Conservation (phyloP, 148 eudicot genomes). For the Spergularia bocconei region DNA sequence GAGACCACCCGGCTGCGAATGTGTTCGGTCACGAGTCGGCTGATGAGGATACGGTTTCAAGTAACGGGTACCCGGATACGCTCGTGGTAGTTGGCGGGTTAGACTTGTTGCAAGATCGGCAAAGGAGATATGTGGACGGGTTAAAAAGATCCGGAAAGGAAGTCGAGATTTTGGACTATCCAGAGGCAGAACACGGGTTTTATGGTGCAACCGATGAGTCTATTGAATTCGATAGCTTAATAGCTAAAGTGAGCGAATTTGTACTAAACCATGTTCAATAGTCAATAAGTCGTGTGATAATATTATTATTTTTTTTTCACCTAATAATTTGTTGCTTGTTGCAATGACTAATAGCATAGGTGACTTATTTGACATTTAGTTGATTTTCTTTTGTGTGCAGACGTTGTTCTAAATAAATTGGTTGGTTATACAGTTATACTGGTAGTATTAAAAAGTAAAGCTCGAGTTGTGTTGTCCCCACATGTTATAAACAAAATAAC, state of each 20-base stretch:
- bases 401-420: too few relatives aligned
- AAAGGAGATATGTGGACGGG: constrained; percentile 29
- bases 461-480: too few relatives aligned
- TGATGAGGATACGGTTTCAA: constrained; percentile 12
- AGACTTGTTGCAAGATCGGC: constrained; percentile 45
- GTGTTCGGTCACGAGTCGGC: constrained; percentile 22
- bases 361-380: too few relatives aligned
- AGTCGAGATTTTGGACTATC: constrained; percentile 38
- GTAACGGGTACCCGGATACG: constrained; percentile 32
- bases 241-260: constrained; percentile 24
- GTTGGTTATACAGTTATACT: too few relatives aligned
- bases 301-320: too few relatives aligned
- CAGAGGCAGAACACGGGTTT: constrained; percentile 32
- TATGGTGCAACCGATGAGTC: constrained; percentile 25
- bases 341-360: too few relatives aligned
- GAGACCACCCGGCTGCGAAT: constrained; percentile 36
- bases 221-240: constrained; percentile 18
- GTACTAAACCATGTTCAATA: constrained; percentile 24
- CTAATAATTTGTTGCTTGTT: too few relatives aligned
- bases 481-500: too few relatives aligned
- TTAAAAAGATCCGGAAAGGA: constrained; percentile 32
- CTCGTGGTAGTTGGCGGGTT: constrained; percentile 34
- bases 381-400: too few relatives aligned
- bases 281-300: too few relatives aligned
- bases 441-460: too few relatives aligned